Evolutionary conservation across 495 filamentous ascomycete species (phyloP), one percentile per base, ranked within the genome.

Genomic region (Collariella sp.): DNA sequence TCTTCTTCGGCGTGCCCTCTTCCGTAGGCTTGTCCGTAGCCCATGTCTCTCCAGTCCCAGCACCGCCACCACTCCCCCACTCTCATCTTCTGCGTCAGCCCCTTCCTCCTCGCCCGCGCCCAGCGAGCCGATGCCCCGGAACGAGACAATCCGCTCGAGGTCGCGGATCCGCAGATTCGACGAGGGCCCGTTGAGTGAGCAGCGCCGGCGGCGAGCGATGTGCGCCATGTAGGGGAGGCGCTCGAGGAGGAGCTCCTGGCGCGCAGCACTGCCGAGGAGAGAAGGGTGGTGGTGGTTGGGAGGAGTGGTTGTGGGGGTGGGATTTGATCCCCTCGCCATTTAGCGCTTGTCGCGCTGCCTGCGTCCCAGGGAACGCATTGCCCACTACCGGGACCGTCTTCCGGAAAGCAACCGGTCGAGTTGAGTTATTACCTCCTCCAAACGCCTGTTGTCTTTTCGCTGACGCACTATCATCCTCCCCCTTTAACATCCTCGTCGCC

Each of bases 211-310:
- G 15, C 68, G 68, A 1, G 76, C 64, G 26, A 96, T 86, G 23
- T 78, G 77, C 2, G 82, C 76, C 71, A 95, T 78, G 66, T 95
- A 98, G 0, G 93, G 93, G 12, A 98, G 74, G 15, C 87, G 80
- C 54, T 96, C 83, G 13, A 96, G 78, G 1, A 96, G 63, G 67
- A 93, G 73, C 62, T 94, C 91, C 55, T 72, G 70, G 19, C 85
- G 81, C 16, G 86, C 82, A 10, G 83, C 79, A 59, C 71, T 80
- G 12, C 82, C 78, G 19, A 81, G 72, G 72, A 75, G 2, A 80
- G 66, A 0, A 75, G 58, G 0, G 76, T 69, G 15, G 70, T 49
- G 18, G 63, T n/a, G n/a, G n/a, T n/a, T n/a, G 35, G 11, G 63
- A 24, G 3, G 44, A 49, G 2, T 41, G 40, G 24, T 46, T 47